A percentile compares a stretch with the other conserved stretches of the same genome.
These are phyloP conservation scores for Suillus subalutaceus DNA, from an alignment of 768 basidiomycete genomes.

Conservation along the genomic window DNA sequence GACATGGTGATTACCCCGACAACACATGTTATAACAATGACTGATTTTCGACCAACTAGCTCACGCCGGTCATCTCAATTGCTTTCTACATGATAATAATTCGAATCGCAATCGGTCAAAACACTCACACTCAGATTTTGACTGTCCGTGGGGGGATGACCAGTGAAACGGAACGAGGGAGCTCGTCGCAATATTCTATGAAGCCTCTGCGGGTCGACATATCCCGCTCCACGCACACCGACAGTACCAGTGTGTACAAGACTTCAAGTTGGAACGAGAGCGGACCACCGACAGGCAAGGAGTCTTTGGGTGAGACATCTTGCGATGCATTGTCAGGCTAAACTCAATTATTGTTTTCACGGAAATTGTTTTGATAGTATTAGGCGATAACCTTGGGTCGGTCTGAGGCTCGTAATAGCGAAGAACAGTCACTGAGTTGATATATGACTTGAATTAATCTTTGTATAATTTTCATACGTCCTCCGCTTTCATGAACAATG, in stretches of 20 bases:
- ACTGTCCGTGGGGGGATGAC: too few relatives aligned
- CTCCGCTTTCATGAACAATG: not conserved
- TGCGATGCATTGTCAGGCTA: not conserved
- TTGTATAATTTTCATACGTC: not conserved
- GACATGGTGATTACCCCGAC: not conserved
- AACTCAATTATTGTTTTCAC: not conserved
- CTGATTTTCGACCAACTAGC: not conserved
- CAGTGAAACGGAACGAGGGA: not conserved
- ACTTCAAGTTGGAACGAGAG: not conserved
- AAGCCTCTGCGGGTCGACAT: conserved; percentile 11
- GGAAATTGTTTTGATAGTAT: not conserved
- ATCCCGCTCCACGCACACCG: not conserved
- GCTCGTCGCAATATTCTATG: not conserved
- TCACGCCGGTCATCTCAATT: not conserved
- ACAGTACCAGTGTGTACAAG: not conserved
- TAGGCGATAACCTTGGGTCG: not conserved
- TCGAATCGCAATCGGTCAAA: conserved; percentile 7
- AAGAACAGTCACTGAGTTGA: not conserved
- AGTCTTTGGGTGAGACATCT: not conserved
- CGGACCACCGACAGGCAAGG: not conserved
- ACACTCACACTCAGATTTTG: too few relatives aligned
- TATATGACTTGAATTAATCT: not conserved
- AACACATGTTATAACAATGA: not conserved
- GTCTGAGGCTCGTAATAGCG: not conserved
- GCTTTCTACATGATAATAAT: not conserved